Evolutionary conservation across 352 stramenopile species (phyloP).

Genomic region (Lagenidium giganteum): DNA sequence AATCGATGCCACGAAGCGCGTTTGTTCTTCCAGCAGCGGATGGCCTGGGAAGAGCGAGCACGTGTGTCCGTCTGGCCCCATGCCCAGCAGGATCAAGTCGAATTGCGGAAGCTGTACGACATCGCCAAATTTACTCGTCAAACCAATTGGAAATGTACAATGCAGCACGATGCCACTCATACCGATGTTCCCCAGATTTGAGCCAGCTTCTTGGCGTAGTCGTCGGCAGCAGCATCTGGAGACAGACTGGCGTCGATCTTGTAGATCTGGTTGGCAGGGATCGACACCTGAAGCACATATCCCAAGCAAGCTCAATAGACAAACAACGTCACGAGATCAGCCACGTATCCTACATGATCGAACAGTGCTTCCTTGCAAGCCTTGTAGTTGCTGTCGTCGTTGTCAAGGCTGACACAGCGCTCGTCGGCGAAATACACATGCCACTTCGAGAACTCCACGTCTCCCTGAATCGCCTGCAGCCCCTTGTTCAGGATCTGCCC

Average conservation of each 20-base stretch:
- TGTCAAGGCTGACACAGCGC: constrained; percentile 89
- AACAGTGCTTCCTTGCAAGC: constrained; percentile 90
- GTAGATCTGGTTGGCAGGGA: constrained; percentile 86
- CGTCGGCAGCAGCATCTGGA: constrained; percentile 49
- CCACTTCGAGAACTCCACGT: constrained; percentile 94
- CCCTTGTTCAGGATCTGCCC: constrained; percentile 77
- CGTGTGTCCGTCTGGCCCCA: constrained; percentile 98
- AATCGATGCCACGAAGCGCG: constrained; percentile 90
- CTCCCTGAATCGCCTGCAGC: constrained; percentile 62
- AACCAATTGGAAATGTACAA: background rate
- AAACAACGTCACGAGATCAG: background rate
- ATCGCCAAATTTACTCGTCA: background rate
- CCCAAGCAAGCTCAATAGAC: background rate
- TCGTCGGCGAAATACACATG: constrained; percentile 98
- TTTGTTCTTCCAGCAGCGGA: constrained; percentile 83
- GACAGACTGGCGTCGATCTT: constrained; percentile 84
- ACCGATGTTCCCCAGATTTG: constrained; percentile 63
- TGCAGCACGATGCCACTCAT: background rate
- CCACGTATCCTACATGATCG: constrained; percentile 39
- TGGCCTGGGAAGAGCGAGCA: constrained; percentile 97
- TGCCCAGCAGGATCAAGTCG: constrained; percentile 95
- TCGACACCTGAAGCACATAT: constrained; percentile 36
- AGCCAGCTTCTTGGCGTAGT: constrained; percentile 73
- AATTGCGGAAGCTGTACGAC: constrained; percentile 77
- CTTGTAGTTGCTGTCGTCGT: constrained; percentile 96